Conservation (phyloP, 257 asterid genomes). For the Euphrasia confusa region DNA sequence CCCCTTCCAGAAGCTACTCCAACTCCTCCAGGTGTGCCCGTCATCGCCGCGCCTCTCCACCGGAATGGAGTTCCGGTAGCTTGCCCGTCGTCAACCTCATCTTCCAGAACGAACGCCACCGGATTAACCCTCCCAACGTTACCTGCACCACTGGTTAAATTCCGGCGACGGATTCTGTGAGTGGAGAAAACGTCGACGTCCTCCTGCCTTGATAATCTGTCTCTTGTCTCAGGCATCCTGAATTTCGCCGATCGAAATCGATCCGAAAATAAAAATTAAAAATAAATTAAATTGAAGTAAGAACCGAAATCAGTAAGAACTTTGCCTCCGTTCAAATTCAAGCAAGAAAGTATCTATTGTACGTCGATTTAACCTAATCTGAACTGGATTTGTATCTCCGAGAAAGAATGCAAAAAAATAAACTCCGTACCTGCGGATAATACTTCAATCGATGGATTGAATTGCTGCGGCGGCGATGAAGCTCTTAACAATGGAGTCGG, state of each 20-base stretch:
- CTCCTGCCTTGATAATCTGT: conserved; percentile 42
- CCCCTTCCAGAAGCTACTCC: conserved; percentile 29
- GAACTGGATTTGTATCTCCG: neutral
- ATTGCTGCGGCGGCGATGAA: conserved; percentile 4
- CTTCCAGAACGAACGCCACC: conserved; percentile 26
- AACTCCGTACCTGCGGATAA: conserved; percentile 18
- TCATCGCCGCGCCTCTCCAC: conserved; percentile 43
- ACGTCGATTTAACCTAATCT: neutral
- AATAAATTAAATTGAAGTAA: neutral
- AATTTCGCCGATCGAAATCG: neutral
- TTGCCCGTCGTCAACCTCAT: conserved; percentile 30
- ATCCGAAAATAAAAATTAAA: neutral
- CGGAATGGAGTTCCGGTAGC: conserved; percentile 35
- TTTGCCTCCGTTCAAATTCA: neutral
- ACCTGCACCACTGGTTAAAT: conserved; percentile 18
- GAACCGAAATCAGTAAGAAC: neutral
- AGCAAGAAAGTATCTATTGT: neutral
- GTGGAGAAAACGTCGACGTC: conserved; percentile 29
- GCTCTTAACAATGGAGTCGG: conserved; percentile 15
- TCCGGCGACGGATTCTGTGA: conserved; percentile 31
- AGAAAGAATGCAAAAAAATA: neutral
- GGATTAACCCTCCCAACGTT: conserved; percentile 23
- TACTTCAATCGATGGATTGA: conserved; percentile 18
- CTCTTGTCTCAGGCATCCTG: conserved; percentile 60
- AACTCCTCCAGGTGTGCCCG: conserved; percentile 28